phyloP scores from a whole-genome alignment of 2,329 filamentous ascomycete genomes.

The Cryphonectria naterciae region DNA sequence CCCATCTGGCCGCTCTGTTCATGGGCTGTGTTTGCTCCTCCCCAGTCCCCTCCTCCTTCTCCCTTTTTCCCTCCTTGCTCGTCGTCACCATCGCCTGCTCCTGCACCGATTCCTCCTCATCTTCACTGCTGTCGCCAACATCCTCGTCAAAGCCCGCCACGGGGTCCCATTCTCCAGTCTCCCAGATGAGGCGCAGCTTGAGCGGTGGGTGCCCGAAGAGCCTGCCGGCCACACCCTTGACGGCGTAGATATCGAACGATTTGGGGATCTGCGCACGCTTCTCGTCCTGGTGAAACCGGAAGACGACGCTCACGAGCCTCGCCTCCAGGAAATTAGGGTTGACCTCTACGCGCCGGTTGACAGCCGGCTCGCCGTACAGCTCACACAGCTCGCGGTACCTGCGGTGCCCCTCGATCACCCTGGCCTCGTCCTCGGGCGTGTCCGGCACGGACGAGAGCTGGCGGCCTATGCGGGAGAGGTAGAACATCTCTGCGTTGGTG shows the following conservation, averaged over 20 bases:
- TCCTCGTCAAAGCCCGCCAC: constrained; percentile 66
- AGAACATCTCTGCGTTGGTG: constrained; percentile 89
- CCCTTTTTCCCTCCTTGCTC: constrained; percentile 8
- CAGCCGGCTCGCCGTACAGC: constrained; percentile 71
- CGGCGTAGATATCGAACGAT: constrained; percentile 77
- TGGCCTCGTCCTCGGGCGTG: constrained; percentile 49
- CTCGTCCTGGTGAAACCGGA: constrained; percentile 31
- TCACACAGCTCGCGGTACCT: constrained; percentile 76
- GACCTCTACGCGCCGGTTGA: constrained; percentile 60
- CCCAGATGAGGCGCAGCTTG: constrained; percentile 73
- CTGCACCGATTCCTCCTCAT: constrained; percentile 48
- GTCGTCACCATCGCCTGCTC: constrained; percentile 9
- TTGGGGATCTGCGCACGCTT: constrained; percentile 65
- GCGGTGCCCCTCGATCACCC: constrained; percentile 67
- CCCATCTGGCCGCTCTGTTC: constrained; percentile 60
- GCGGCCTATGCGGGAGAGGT: constrained; percentile 80
- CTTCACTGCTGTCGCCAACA: constrained; percentile 57
- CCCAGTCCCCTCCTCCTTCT: constrained; percentile 18
- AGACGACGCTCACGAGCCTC: constrained; percentile 67
- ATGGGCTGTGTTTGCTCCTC: constrained; percentile 21
- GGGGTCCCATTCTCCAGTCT: constrained; percentile 90
- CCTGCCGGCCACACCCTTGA: constrained; percentile 77
- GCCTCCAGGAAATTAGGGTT: constrained; percentile 85
- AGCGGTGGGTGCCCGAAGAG: constrained; percentile 70
- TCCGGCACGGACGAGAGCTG: constrained; percentile 68